Conservation (phyloP, 2,329 filamentous ascomycete species). For the Paraconiothyrium brasiliense region DNA sequence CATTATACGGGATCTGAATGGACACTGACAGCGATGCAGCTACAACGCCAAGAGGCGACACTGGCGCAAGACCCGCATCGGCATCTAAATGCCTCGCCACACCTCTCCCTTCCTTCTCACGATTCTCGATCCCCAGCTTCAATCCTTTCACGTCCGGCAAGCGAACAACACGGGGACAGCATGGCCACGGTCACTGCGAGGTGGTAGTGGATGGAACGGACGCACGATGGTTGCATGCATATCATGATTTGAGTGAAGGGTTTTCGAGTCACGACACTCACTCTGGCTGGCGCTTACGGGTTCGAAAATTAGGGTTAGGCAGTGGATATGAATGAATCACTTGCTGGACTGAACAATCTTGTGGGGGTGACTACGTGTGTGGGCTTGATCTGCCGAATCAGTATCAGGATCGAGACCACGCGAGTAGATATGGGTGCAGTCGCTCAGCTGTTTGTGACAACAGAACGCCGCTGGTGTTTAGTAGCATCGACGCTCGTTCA, state of each 20-base stretch:
- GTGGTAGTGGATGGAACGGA: slow-evolving; percentile 11
- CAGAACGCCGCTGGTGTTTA: too few relatives aligned
- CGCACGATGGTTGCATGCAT: slow-evolving; percentile 19
- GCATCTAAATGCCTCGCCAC: slow-evolving; percentile 80
- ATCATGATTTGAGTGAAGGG: slow-evolving; percentile 36
- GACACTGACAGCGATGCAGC: slow-evolving; percentile 62
- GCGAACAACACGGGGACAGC: slow-evolving; percentile 44
- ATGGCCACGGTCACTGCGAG: slow-evolving; percentile 25
- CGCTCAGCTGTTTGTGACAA: too few relatives aligned
- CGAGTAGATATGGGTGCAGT: too few relatives aligned
- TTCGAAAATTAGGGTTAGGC: slow-evolving; percentile 50
- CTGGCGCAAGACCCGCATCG: slow-evolving; percentile 99
- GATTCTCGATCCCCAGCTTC: slow-evolving; percentile 37
- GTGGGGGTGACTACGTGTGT: slow-evolving; percentile 2
- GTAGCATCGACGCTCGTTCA: too few relatives aligned
- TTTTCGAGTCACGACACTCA: slow-evolving; percentile 39
- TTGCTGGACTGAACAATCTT: slow-evolving; percentile 35
- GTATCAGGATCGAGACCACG: too few relatives aligned
- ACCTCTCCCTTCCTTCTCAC: slow-evolving; percentile 45
- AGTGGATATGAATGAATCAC: slow-evolving; percentile 43
- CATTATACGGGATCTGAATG: background rate
- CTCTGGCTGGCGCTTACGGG: slow-evolving; percentile 51
- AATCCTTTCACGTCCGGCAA: slow-evolving; percentile 37
- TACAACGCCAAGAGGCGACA: slow-evolving; percentile 99
- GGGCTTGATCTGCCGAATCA: too few relatives aligned